These are phyloP conservation scores for Calocybe gambosa DNA, from an alignment of 1,284 basidiomycete genomes.

Conservation along the genomic window DNA sequence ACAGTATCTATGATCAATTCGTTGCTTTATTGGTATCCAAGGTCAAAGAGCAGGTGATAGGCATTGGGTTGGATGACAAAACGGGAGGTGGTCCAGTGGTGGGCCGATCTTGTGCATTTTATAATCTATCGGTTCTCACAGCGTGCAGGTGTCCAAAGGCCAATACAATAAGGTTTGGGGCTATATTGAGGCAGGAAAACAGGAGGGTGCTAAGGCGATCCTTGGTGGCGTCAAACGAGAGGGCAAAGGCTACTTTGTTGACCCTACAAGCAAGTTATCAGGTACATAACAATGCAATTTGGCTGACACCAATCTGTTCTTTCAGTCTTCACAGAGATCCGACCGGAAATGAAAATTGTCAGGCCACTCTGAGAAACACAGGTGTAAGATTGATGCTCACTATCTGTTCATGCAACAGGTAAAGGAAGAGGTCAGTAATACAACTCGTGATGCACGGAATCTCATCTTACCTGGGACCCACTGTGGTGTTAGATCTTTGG, in stretches of 20 bases:
- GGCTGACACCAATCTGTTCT: background rate
- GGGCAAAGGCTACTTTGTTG: constrained; percentile 68
- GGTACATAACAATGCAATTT: constrained; percentile 1
- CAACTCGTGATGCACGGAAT: background rate
- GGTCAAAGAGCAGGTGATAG: constrained; percentile 67
- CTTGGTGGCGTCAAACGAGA: constrained; percentile 74
- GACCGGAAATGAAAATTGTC: constrained; percentile 73
- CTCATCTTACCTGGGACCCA: constrained; percentile 1
- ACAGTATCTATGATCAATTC: constrained; percentile 82
- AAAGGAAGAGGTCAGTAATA: constrained; percentile 55
- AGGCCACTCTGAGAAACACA: constrained; percentile 11
- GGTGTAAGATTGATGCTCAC: background rate
- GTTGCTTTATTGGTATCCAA: constrained; percentile 60
- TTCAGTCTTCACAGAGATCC: constrained; percentile 70
- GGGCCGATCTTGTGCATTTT: constrained; percentile 9
- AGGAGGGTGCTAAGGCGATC: constrained; percentile 75
- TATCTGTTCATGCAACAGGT: constrained; percentile 40
- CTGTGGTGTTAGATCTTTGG: constrained; percentile 67
- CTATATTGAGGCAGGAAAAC: constrained; percentile 85
- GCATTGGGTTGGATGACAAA: constrained; percentile 74
- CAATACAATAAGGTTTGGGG: constrained; percentile 88
- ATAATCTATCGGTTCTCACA: constrained; percentile 1
- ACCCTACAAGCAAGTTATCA: constrained; percentile 57
- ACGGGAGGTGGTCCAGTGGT: constrained; percentile 80
- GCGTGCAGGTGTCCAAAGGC: constrained; percentile 62